These are phyloP conservation scores for Nothophoma quercina DNA, from an alignment of 2,329 filamentous ascomycete species.

Conservation along the genomic window DNA sequence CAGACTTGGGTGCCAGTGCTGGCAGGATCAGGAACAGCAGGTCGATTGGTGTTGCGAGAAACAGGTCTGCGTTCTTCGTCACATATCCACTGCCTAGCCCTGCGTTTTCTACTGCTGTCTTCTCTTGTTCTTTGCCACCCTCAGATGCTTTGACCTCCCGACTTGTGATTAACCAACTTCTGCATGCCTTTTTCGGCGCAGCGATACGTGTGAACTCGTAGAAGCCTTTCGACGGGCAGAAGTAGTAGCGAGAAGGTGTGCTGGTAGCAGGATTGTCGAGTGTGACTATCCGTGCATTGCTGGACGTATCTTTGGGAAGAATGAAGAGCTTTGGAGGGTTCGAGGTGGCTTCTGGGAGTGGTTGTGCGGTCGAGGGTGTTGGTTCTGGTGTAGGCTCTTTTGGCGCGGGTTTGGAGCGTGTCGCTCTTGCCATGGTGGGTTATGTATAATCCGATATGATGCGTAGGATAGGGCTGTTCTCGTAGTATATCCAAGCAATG, in stretches of 20 bases:
- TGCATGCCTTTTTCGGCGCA: slow-evolving; percentile 57
- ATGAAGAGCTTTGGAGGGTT: slow-evolving; percentile 64
- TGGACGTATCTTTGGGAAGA: slow-evolving; percentile 61
- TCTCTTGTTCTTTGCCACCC: neutral
- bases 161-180: slow-evolving; percentile 62
- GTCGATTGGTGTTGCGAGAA: slow-evolving; percentile 84
- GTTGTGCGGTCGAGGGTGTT: slow-evolving; percentile 27
- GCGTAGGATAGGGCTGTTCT: no score
- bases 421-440: slow-evolving; percentile 42
- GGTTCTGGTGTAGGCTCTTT: slow-evolving; percentile 34
- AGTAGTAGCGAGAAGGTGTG: slow-evolving; percentile 61
- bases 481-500: no score
- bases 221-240: slow-evolving; percentile 65
- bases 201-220: slow-evolving; percentile 68
- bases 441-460: neutral
- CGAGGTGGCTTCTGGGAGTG: slow-evolving; percentile 46
- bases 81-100: slow-evolving; percentile 59
- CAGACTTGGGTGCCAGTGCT: slow-evolving; percentile 62
- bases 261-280: slow-evolving; percentile 63
- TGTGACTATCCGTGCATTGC: slow-evolving; percentile 62
- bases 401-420: slow-evolving; percentile 43
- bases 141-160: slow-evolving; percentile 5
- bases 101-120: neutral
- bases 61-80: slow-evolving; percentile 74
- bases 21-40: slow-evolving; percentile 84